phyloP scores from a whole-genome alignment of 1,284 basidiomycete species.

The Baeospora myosura region DNA sequence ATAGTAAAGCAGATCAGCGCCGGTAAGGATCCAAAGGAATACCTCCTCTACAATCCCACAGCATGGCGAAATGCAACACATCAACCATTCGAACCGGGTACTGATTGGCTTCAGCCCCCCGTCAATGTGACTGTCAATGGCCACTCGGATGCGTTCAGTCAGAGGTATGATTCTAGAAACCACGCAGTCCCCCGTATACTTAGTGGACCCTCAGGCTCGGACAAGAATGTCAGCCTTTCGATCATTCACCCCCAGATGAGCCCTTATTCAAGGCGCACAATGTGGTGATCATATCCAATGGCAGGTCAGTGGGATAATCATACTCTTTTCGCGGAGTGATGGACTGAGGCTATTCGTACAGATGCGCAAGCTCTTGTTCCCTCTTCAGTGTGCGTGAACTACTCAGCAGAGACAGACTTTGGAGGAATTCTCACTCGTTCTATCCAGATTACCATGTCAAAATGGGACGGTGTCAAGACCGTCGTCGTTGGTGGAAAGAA shows the following conservation, averaged over 20 bases:
- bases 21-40: constrained; percentile 37
- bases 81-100: constrained; percentile 32
- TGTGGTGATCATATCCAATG: constrained; percentile 52
- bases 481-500: constrained; percentile 49
- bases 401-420: constrained; percentile 3
- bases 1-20: constrained; percentile 39
- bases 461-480: constrained; percentile 48
- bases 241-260: constrained; percentile 31
- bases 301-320: constrained; percentile 25
- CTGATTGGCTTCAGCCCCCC: constrained; percentile 40
- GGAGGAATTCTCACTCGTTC: constrained; percentile 5
- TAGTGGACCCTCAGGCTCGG: constrained; percentile 32
- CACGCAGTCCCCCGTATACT: constrained; percentile 2
- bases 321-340: background rate
- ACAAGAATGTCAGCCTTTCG: constrained; percentile 51
- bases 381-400: constrained; percentile 41
- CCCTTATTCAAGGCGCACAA: constrained; percentile 47
- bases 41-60: constrained; percentile 42
- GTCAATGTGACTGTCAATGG: constrained; percentile 38
- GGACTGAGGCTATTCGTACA: constrained; percentile 11
- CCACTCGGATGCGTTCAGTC: constrained; percentile 40
- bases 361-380: constrained; percentile 51
- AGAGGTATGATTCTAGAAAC: constrained; percentile 25
- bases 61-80: constrained; percentile 47
- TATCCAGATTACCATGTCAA: constrained; percentile 49